These are phyloP conservation scores for Vinca major DNA, from an alignment of 305 asterid species.

Conservation along the genomic window DNA sequence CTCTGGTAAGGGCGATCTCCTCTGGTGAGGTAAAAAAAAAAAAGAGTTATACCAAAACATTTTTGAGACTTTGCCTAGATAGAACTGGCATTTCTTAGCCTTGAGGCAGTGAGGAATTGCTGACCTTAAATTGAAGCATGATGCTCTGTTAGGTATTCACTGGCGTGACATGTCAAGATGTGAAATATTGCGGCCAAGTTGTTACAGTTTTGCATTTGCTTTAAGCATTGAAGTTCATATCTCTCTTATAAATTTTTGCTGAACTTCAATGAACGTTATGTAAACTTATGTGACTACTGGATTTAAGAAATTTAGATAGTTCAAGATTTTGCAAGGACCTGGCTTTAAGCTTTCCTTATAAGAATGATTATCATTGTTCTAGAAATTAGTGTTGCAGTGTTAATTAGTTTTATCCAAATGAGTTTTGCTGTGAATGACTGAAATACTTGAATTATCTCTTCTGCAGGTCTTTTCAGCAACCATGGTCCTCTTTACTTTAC, in stretches of 20 bases:
- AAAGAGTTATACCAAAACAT: neutral
- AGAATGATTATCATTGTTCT: neutral
- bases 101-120: neutral
- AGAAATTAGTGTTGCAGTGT: neutral
- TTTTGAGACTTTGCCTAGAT: neutral
- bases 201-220: neutral
- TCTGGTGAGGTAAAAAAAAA: no score
- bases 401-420: neutral
- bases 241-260: neutral
- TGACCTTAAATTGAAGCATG: neutral
- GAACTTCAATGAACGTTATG: neutral
- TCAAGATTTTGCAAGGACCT: neutral
- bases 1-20: no score
- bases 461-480: constrained; percentile 88
- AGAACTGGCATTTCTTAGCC: neutral
- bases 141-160: neutral
- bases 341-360: neutral
- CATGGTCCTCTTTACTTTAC: constrained; percentile 91
- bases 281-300: neutral
- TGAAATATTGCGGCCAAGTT: neutral
- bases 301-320: neutral
- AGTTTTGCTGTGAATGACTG: constrained; percentile 1
- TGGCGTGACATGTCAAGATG: neutral
- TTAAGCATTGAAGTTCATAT: neutral
- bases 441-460: neutral